Base-by-base conservation (phyloP, 371 early-diverging fungal genomes). In the Basidiobolus meristosporus region DNA sequence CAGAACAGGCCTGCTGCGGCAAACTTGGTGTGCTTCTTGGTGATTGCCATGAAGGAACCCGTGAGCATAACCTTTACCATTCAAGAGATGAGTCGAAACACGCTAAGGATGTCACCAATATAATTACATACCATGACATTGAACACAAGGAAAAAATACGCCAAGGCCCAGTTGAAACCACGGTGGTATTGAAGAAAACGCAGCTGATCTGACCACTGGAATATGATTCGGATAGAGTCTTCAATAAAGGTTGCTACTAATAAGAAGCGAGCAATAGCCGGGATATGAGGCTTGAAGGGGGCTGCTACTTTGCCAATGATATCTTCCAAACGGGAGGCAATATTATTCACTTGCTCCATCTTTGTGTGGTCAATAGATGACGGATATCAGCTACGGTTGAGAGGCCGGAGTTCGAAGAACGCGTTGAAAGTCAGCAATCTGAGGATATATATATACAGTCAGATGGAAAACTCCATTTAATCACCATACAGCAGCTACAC, bases 161-260 rank as follows among this genome's bases (percentile, higher is more conserved):
- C 74, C 17, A 80, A 14, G 7, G 73, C 71, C 53, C 60, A 63
- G 1, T 82, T 81, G 51, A 93, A 85, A 37, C 76, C 68, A 41
- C 86, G 73, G 47, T 70, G 64, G 37, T 72, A 59, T 40, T 79
- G 62, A 52, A 95, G 65, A 56, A 74, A 95, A 41, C 55, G 65
- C 19, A 81, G 56, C 64, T 95, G 92, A 50, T 89, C 88, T 36
- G 56, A 46, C 78, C 89, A 92, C 52, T 91, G 90, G 36, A 78
- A 67, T 37, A 69, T 46, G 42, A 93, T 87, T 36, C 95, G 73
- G 26, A 91, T 50, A 3, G 92, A 71, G 58, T 93, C 96, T 57
- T 93, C 96, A 39, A 89, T 56, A 64, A 92, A 95, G 18, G 96
- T 95, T 34, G 84, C 90, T 23, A 95, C 87, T 20, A 95, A 73